phyloP scores from a whole-genome alignment of 2,329 filamentous ascomycete species.

The Fonsecaea nubica region DNA sequence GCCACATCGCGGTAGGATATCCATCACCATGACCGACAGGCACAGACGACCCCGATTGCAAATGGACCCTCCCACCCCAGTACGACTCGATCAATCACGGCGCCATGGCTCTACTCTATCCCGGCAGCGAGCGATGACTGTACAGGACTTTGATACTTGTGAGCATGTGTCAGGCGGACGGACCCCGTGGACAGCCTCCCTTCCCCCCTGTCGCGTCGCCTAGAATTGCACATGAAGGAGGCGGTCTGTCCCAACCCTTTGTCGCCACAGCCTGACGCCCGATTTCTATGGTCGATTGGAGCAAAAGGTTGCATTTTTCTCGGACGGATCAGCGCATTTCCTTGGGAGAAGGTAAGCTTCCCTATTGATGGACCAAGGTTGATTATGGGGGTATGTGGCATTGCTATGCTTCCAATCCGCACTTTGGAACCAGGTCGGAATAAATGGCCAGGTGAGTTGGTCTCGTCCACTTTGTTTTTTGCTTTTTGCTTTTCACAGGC shows the following conservation, averaged over 20 bases:
- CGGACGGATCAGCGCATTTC: neutral
- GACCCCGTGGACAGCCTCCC: neutral
- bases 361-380: neutral
- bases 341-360: neutral
- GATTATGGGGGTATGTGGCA: neutral
- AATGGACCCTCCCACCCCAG: neutral
- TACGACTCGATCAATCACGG: constrained; percentile 3
- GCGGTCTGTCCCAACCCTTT: neutral
- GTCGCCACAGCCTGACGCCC: neutral
- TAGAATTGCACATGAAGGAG: constrained; percentile 2
- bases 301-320: neutral
- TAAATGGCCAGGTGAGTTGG: too few relatives aligned
- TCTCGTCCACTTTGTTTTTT: too few relatives aligned
- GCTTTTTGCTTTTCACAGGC: too few relatives aligned
- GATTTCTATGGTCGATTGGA: neutral
- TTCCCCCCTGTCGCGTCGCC: neutral
- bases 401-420: neutral
- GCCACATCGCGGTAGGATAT: neutral
- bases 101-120: neutral
- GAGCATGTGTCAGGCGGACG: constrained; percentile 5
- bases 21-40: neutral
- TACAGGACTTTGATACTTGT: neutral
- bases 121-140: neutral
- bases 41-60: neutral
- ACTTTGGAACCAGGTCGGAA: too few relatives aligned